Base-by-base conservation (phyloP, 2,329 filamentous ascomycete genomes). In the Cytospora schulzeri region DNA sequence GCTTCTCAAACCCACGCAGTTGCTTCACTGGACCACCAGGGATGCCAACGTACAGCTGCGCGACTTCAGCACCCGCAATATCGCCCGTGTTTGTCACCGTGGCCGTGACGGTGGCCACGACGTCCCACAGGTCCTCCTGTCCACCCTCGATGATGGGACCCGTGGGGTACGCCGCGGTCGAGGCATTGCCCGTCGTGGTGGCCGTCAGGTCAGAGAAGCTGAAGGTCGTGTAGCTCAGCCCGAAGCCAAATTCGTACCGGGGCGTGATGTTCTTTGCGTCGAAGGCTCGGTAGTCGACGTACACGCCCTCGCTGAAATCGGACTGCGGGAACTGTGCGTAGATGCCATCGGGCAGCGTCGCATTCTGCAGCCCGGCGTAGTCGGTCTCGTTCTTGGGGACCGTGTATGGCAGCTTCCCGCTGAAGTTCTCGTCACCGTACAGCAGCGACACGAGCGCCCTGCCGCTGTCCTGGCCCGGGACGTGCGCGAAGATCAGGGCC, bases 391-490 rank as follows among this genome's bases (percentile, higher is more conserved):
- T 80, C 66, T 76, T 79, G 0, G 86, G 85, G 1, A 89, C 78
- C 0, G 86, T 88, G 73, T 87, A 89, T 0, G 85, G 84, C 2
- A 89, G 77, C 66, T 82, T 81, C 3, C 86, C 86, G 0, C 83
- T 87, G 0, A 83, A 83, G 68, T 81, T 85, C 9, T 78, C 74
- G 4, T 83, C 78, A 41, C 86, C 86, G 70, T 87, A 88, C 1
- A 88, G 76, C 9, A 89, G 72, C 0, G 81, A 78, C 0, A 82
- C 81, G 2, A 88, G 72, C 0, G 85, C 82, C 2, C 76, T 73
- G 0, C 88, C 88, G 2, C 82, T 83, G 65, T 88, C 83, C 72
- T 90, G 85, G 0, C 88, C 88, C 0, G 87, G 87, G 0, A 89
- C 76, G 71, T 89, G 86, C 2, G 84, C 87, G 69, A 85, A 86